Conservation (phyloP, 1,284 basidiomycete genomes). For the Rhodotorula sp. region DNA sequence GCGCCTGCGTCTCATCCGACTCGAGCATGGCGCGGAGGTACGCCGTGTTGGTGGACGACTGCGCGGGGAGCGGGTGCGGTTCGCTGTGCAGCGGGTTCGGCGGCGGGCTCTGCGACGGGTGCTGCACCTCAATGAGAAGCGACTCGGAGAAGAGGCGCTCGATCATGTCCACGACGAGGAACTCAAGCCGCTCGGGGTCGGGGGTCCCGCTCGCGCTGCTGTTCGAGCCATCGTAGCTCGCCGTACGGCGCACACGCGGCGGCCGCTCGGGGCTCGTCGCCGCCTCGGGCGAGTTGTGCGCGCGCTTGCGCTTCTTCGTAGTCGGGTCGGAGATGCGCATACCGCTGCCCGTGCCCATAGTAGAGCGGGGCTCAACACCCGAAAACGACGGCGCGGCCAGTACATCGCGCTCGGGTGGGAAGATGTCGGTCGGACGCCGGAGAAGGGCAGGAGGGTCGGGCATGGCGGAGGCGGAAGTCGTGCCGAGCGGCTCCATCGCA, state of each 20-base stretch:
- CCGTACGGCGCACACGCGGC: neutral
- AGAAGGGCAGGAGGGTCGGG: conserved; percentile 29
- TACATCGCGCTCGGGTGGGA: conserved; percentile 31
- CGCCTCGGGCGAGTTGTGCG: neutral
- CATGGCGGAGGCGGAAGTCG: neutral
- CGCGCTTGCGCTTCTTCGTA: conserved; percentile 11
- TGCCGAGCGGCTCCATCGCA: neutral
- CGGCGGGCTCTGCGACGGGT: neutral
- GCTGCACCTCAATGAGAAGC: conserved; percentile 10
- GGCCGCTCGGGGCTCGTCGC: conserved; percentile 6
- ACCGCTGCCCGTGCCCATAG: conserved; percentile 34
- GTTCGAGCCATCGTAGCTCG: conserved; percentile 7
- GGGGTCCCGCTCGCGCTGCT: neutral
- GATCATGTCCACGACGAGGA: conserved; percentile 28
- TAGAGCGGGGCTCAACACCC: conserved; percentile 25
- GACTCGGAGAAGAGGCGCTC: conserved; percentile 37
- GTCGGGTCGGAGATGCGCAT: conserved; percentile 33
- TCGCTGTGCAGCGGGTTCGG: conserved; percentile 23
- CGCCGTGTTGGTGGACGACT: conserved; percentile 33
- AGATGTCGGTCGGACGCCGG: conserved; percentile 21
- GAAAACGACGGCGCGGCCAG: conserved; percentile 37
- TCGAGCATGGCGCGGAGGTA: conserved; percentile 33
- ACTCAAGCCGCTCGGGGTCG: conserved; percentile 25
- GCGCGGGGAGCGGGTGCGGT: conserved; percentile 24
- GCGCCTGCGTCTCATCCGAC: conserved; percentile 15